A percentile compares a stretch with the other conserved stretches of the same genome.
Evolutionary conservation across 768 basidiomycete genomes (phyloP).

Genomic region (Hygrocybe punicea): DNA sequence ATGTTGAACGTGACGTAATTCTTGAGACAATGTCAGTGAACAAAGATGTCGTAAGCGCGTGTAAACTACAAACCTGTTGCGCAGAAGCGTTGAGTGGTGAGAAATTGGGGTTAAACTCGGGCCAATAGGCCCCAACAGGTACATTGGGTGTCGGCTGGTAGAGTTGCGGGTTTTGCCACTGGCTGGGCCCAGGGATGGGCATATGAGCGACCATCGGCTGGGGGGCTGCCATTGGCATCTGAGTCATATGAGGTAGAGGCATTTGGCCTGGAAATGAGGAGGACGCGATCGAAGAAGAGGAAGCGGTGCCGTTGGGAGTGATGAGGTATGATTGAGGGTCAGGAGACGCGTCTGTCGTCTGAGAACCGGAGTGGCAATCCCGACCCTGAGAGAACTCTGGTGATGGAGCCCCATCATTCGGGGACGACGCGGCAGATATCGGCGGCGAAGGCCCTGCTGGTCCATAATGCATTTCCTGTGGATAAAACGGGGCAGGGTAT

Average conservation of each 20-base stretch:
- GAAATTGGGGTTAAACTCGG: background rate
- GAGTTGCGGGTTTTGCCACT: background rate
- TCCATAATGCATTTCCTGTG: constrained; percentile 30
- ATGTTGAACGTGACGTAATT: constrained; percentile 1
- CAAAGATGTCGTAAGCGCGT: background rate
- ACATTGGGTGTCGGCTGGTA: background rate
- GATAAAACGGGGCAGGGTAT: constrained; percentile 15
- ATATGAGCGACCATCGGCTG: background rate
- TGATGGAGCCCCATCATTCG: constrained; percentile 27
- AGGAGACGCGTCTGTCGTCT: constrained; percentile 11
- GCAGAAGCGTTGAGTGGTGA: background rate
- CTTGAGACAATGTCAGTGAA: background rate
- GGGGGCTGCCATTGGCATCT: background rate
- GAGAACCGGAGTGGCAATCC: constrained; percentile 12
- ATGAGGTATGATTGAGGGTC: constrained; percentile 6
- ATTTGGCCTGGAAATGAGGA: background rate
- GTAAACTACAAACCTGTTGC: background rate
- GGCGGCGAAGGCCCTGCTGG: constrained; percentile 52
- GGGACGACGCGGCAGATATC: constrained; percentile 49
- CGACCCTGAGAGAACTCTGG: constrained; percentile 8
- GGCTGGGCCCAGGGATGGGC: background rate
- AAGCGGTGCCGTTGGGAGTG: background rate
- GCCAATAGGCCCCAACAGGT: background rate
- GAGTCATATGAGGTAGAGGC: background rate
- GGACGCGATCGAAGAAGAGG: background rate